phyloP scores from a whole-genome alignment of 129 eudicot genomes.

The Escallonia rubra region DNA sequence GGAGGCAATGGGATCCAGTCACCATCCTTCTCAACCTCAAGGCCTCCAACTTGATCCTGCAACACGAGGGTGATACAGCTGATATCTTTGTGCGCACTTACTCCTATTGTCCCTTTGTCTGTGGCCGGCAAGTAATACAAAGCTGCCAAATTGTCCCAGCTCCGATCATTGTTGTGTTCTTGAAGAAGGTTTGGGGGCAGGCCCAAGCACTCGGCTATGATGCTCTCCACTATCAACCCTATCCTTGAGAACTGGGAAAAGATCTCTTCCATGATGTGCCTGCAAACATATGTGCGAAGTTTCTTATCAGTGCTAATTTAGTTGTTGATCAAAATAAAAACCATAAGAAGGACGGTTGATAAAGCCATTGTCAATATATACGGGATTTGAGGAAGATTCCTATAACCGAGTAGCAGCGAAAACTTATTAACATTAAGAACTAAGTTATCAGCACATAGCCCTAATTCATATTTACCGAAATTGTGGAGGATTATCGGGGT shows the following conservation, averaged over 20 bases:
- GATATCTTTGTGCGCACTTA: constrained; percentile 8
- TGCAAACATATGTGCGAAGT: not conserved
- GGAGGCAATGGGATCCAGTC: constrained; percentile 18
- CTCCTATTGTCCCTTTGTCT: constrained; percentile 6
- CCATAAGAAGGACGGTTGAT: no score
- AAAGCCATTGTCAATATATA: no score
- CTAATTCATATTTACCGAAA: no score
- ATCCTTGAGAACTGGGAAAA: constrained; percentile 4
- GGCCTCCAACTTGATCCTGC: constrained; percentile 22
- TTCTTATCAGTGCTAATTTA: no score
- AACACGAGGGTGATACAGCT: constrained; percentile 9
- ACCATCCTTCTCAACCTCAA: constrained; percentile 12
- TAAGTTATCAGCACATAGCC: no score
- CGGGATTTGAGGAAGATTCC: no score
- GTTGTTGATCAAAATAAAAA: no score
- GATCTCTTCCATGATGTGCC: constrained; percentile 7
- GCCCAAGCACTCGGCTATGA: constrained; percentile 7
- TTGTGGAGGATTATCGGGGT: no score
- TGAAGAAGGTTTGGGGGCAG: constrained; percentile 1
- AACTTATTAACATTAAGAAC: no score
- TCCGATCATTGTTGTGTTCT: constrained; percentile 7
- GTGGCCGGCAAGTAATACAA: constrained; percentile 9
- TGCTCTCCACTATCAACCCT: not conserved
- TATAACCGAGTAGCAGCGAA: no score
- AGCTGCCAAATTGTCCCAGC: constrained; percentile 5